Base-by-base conservation (phyloP, 176 grass and related monocot species). In the Chrysopogon serrulatus region DNA sequence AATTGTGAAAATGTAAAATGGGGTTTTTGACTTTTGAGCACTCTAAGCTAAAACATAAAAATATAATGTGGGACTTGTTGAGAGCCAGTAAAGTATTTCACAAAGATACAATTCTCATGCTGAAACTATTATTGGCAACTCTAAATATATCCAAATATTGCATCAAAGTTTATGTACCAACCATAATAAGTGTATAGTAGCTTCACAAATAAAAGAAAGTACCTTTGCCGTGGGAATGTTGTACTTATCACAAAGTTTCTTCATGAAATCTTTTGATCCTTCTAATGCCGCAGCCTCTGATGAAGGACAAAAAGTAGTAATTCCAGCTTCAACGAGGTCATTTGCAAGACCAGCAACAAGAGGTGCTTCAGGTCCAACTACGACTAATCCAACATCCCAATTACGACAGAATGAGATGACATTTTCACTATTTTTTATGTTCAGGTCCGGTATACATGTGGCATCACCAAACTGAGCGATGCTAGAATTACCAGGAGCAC, bases 211-310 rank as follows among this genome's bases (percentile, higher is more conserved):
- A 18, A 16, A 35, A 57, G 33, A 40, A 56, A 62, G 21, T 69
- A 92, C 90, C 79, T 92, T 88, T 31, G 93, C 93, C 54, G 90
- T 95, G 30, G 93, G 93, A 40, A 95, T 92, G 43, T 27, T 71
- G 71, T 90, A 95, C 57, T 92, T 92, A 60, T 90, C 85, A 32
- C 93, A 95, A 62, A 92, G 69, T 61, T 86, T 95, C 63, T 95
- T 95, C 93, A 90, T 90, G 44, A 95, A 95, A 37, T 91, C 89
- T 24, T 94, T 94, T 4, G 89, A 91, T 53, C 89, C 89, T 84
- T 94, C 92, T 35, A 94, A 68, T 19, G 84, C 89, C 17, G 92
- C 92, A 74, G 92, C 89, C 61, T 91, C 80, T 32, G 92, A 78
- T 31, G 87, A 92, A 31, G 93, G 93, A 19, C 90, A 85, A 53